phyloP scores from a whole-genome alignment of 306 rosid species.

The Malus asiatica region DNA sequence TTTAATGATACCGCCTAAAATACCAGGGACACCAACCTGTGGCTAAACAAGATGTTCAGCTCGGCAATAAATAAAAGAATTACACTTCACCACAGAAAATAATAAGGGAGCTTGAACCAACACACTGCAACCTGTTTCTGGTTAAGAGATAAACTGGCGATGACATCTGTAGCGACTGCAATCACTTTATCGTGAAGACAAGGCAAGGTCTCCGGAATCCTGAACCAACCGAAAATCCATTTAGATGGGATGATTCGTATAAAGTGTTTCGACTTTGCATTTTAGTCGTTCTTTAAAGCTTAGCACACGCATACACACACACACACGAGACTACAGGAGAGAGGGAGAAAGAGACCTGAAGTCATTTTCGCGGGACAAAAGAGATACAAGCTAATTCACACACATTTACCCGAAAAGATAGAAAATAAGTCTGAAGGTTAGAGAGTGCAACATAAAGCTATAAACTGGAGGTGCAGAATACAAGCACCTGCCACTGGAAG shows the following conservation, averaged over 20 bases:
- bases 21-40: constrained; percentile 34
- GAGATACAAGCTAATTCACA: constrained; percentile 64
- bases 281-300: not conserved
- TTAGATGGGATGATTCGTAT: not conserved
- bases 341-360: constrained; percentile 47
- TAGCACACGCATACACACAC: not conserved
- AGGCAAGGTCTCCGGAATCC: constrained; percentile 63
- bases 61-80: not conserved
- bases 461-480: not conserved
- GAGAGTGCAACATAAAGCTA: constrained; percentile 8
- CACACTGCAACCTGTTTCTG: constrained; percentile 47
- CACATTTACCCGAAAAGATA: constrained; percentile 60
- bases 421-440: constrained; percentile 1
- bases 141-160: constrained; percentile 30
- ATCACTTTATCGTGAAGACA: constrained; percentile 72
- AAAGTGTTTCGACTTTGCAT: not conserved
- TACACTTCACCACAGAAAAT: not conserved
- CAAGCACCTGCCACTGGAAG: not conserved
- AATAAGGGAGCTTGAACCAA: constrained; percentile 21
- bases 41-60: constrained; percentile 27
- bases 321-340: not conserved
- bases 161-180: constrained; percentile 53
- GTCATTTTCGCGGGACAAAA: constrained; percentile 50
- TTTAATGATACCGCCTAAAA: constrained; percentile 39
- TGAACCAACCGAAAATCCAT: constrained; percentile 16